A percentile compares a stretch with the other conserved stretches of the same genome.
These are phyloP conservation scores for Berkeleyomyces rouxiae DNA, from an alignment of 2,329 filamentous ascomycete genomes.

Conservation along the genomic window DNA sequence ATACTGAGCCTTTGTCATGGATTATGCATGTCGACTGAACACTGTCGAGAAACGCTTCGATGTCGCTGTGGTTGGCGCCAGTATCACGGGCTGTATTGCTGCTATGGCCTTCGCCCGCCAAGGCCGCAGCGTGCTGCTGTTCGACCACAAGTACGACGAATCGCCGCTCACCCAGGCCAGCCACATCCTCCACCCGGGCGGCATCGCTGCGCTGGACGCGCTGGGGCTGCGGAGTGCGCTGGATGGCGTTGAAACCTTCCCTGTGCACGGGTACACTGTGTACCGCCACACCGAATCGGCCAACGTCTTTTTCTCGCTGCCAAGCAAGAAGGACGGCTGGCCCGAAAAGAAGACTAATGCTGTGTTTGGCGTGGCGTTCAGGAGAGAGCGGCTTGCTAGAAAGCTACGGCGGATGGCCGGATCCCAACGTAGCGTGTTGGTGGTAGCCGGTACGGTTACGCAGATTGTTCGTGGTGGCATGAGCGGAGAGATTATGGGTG, in stretches of 20 bases:
- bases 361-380: neutral
- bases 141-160: conserved; percentile 51
- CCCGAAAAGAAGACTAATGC: neutral
- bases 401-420: neutral
- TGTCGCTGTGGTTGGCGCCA: conserved; percentile 80
- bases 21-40: neutral
- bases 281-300: neutral
- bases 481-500: conserved; percentile 8
- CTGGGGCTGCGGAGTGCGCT: conserved; percentile 68
- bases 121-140: conserved; percentile 74
- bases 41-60: conserved; percentile 7
- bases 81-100: conserved; percentile 73
- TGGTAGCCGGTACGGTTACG: conserved; percentile 8
- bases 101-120: conserved; percentile 76
- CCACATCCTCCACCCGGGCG: conserved; percentile 83
- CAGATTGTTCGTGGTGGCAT: conserved; percentile 8
- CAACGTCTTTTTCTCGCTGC: conserved; percentile 5
- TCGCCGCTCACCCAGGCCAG: conserved; percentile 91
- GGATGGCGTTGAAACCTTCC: conserved; percentile 49
- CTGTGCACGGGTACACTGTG: conserved; percentile 9
- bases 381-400: neutral
- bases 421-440: neutral
- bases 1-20: neutral
- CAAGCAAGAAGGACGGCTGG: neutral
- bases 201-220: conserved; percentile 60